phyloP scores from a whole-genome alignment of 139 green algal genomes.

The Chlamydomonas applanata region DNA sequence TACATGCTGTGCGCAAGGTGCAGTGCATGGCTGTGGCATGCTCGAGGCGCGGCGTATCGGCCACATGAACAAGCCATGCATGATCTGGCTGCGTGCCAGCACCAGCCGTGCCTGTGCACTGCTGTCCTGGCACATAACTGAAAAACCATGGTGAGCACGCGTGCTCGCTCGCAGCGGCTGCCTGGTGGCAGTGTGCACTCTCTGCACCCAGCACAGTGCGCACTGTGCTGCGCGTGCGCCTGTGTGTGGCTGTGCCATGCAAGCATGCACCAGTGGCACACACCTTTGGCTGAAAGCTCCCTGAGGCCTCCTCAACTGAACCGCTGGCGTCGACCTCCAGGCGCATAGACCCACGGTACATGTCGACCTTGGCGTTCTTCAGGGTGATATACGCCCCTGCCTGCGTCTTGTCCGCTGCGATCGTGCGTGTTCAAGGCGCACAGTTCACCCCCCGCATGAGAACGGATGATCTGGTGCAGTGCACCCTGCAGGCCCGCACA shows the following conservation, averaged over 20 bases:
- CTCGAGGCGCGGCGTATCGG: too few species aligned
- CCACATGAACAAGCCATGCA: too few species aligned
- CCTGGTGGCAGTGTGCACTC: not conserved
- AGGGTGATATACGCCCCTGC: conserved; percentile 68
- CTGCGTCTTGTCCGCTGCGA: conserved; percentile 75
- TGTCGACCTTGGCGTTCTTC: conserved; percentile 87
- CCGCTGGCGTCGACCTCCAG: conserved; percentile 78
- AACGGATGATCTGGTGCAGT: not conserved
- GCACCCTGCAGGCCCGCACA: too few species aligned
- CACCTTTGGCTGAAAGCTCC: conserved; percentile 64
- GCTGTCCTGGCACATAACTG: too few species aligned
- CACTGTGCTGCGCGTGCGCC: not conserved
- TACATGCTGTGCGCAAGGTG: too few species aligned
- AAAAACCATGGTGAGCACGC: too few species aligned
- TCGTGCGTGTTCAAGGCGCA: not conserved
- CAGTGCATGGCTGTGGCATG: too few species aligned
- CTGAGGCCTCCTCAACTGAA: conserved; percentile 58
- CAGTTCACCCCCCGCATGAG: not conserved
- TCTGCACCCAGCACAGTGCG: not conserved
- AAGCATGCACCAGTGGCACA: too few species aligned
- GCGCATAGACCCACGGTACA: conserved; percentile 87
- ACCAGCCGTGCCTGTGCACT: too few species aligned
- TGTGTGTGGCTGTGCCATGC: too few species aligned
- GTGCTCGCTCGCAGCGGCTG: too few species aligned
- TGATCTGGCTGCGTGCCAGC: too few species aligned